Evolutionary conservation across 768 basidiomycete genomes (phyloP), one percentile per base, ranked within the genome.

Genomic region (Leccinum barrowsii): DNA sequence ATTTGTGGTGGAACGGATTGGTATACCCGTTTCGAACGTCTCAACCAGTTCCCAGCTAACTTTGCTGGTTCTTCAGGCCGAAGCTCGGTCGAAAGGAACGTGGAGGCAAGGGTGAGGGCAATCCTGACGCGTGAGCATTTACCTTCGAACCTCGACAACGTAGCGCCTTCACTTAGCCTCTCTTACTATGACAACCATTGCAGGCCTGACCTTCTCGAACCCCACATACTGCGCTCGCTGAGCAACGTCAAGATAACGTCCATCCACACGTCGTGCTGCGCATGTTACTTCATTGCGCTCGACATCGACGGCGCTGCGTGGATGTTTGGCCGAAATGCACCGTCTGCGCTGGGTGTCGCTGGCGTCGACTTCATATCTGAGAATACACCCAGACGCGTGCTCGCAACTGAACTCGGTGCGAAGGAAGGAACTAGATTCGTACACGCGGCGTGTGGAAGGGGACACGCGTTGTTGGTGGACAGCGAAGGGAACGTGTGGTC

Each of bases 1-100:
- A 86, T 94, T 63, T 89, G 87, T 66, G 92, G 92, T 54, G 92
- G 92, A 53, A 92, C 89, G 22, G 89, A 92, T 74, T 94, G 92
- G 92, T 94, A 63, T 94, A 63, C 57, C 50, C 54, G 59, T 44
- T 12, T 44, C 24, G 22, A 2, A 52, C 21, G 19, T 52, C 42
- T 47, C 7, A 51, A 51, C 24, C 24, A 24, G 24, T 24, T 56
- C 47, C 15, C 19, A 42, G 8, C 63, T 66, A 44, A 65, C 60
- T 42, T 21, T 56, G 48, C 58, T 52, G 49, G 35, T 65, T 54
- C 42, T 59, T 53, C 68, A 92, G 90, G 90, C 80, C 86, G 32
- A 83, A 84, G 67, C 81, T 92, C 37, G 91, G 90, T 55, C 80
- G 84, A 55, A 92, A 91, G 70, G 89, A 89, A 55, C 81, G 85